Base-by-base conservation (phyloP, 768 basidiomycete genomes). In the Tulasnella sp. region DNA sequence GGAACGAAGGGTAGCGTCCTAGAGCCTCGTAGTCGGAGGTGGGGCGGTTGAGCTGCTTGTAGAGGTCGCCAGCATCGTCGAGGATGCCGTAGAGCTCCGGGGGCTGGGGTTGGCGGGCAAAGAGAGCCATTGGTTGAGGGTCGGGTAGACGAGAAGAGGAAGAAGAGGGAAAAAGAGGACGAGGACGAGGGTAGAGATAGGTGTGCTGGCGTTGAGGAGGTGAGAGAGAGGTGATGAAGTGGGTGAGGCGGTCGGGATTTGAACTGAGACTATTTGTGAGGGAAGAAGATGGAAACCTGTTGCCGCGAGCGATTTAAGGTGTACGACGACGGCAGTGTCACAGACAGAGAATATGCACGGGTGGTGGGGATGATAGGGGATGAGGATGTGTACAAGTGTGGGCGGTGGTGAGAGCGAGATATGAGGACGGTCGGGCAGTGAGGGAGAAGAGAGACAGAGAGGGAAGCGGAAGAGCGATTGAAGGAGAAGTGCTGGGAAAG, bases 1-100 rank as follows among this genome's bases (percentile, higher is more conserved):
- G 44, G 78, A 79, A 79, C 7, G 78, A 72, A 22, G 78, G 78
- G 37, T 79, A 79, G 24, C 78, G 78, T 42, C 77, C 44, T 16
- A 78, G 77, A 7, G 42, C 12, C n/a, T 79, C 78, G 22, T 37
- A 72, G 34, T 79, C 78, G 28, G 41, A 69, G 37, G 37, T 22
- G 37, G n/a, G 78, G 28, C 72, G 78, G 14, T 69, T 42, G 64
- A 72, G 78, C 60, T 79, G 78, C n/a, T 69, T 60, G 72, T 75
- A 74, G n/a, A 50, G 31, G 41, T 77, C 76, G 24, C 54, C n/a
- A 37, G 37, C 46, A 54, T 60, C 76, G n/a, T 58, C 76, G 34
- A 60, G 24, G 54, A 77, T 77, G 44, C 76, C 76, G 48, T 77
- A 77, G 42, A 77, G 76, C 41, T 77, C 76, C n/a, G 40, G 76